phyloP scores from a whole-genome alignment of 1,284 basidiomycete genomes.

The Amylostereum areolatum region DNA sequence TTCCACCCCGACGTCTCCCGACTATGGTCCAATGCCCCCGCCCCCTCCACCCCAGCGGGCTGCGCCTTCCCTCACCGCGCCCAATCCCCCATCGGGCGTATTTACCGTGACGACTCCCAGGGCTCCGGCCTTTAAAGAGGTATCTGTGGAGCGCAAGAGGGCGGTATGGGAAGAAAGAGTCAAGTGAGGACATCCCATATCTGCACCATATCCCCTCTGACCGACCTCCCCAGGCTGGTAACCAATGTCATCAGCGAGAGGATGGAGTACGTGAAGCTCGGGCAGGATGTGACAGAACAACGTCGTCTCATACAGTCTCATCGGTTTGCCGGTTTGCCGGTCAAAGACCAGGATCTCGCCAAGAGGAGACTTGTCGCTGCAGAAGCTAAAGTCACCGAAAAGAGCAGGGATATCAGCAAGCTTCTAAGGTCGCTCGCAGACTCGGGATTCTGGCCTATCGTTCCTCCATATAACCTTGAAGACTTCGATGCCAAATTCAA shows the following conservation, averaged over 20 bases:
- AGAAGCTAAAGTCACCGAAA: slow-evolving; percentile 18
- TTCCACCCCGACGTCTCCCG: no score
- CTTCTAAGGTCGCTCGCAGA: slow-evolving; percentile 25
- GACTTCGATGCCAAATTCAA: slow-evolving; percentile 21
- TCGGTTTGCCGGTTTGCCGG: slow-evolving; percentile 12
- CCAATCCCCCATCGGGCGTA: no score
- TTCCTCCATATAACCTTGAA: slow-evolving; percentile 16
- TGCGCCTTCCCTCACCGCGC: no score
- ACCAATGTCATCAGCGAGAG: slow-evolving; percentile 20
- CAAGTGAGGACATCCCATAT: slow-evolving; percentile 17
- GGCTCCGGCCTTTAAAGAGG: no score
- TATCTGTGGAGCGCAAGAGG: slow-evolving; percentile 19
- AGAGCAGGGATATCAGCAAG: slow-evolving; percentile 22
- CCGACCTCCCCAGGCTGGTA: slow-evolving; percentile 14
- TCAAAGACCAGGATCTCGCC: slow-evolving; percentile 15
- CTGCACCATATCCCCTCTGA: background rate
- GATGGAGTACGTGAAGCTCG: slow-evolving; percentile 17
- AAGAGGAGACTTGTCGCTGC: slow-evolving; percentile 19
- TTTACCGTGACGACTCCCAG: no score
- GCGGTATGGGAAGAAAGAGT: slow-evolving; percentile 25
- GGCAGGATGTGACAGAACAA: slow-evolving; percentile 16
- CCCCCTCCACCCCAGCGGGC: no score
- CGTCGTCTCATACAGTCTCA: slow-evolving; percentile 16
- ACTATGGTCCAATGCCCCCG: no score
- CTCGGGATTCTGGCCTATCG: slow-evolving; percentile 34